phyloP scores from a whole-genome alignment of 2,329 filamentous ascomycete genomes.

The Sporothrix dimorphospora region DNA sequence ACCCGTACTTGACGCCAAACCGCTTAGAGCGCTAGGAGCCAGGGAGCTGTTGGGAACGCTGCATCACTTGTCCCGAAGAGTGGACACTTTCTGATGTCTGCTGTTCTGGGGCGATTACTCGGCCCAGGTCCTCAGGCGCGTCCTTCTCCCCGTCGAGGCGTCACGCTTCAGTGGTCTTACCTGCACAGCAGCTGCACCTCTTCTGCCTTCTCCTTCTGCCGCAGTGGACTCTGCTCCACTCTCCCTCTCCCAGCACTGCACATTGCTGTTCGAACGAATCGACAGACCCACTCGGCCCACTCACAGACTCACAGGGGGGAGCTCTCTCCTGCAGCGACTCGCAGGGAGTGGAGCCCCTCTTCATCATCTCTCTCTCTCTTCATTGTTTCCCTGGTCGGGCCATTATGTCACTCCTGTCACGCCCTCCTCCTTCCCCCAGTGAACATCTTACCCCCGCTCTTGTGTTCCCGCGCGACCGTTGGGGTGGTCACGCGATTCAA shows the following conservation, averaged over 20 bases:
- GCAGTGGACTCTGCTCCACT: neutral
- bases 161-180: neutral
- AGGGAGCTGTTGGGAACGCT: neutral
- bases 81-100: neutral
- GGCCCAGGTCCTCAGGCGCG: neutral
- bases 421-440: neutral
- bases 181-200: neutral
- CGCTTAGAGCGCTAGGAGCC: slow-evolving; percentile 24
- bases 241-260: neutral
- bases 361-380: slow-evolving; percentile 8
- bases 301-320: neutral
- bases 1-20: slow-evolving; percentile 28
- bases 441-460: neutral
- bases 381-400: slow-evolving; percentile 19
- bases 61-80: neutral
- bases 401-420: slow-evolving; percentile 27
- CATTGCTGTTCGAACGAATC: neutral
- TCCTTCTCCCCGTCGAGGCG: neutral
- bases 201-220: neutral
- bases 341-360: slow-evolving; percentile 17
- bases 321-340: slow-evolving; percentile 12
- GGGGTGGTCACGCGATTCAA: slow-evolving; percentile 26
- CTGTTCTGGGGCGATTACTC: slow-evolving; percentile 15
- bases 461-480: slow-evolving; percentile 13
- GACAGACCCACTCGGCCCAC: slow-evolving; percentile 19